phyloP scores from a whole-genome alignment of 78 protist species.

The Isochrysis galbana region DNA sequence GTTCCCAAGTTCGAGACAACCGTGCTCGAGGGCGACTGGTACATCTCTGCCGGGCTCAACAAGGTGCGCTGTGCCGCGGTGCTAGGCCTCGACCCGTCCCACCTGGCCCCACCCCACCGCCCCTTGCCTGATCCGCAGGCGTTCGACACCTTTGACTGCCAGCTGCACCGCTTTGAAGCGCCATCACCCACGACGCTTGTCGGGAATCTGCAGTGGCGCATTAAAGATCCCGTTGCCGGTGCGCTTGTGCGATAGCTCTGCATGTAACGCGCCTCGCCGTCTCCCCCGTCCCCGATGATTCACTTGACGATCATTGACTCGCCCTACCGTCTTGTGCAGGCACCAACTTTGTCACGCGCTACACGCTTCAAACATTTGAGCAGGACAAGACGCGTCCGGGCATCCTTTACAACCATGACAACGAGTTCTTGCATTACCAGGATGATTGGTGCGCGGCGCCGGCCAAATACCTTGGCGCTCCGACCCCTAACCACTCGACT shows the following conservation, averaged over 20 bases:
- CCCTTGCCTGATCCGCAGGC: neutral
- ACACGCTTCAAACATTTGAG: neutral
- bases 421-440: slow-evolving; percentile 27
- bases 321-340: too few relatives aligned
- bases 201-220: slow-evolving; percentile 5
- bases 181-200: neutral
- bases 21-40: neutral
- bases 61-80: neutral
- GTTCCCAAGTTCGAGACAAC: neutral
- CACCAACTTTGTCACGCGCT: neutral
- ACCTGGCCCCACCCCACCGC: too few relatives aligned
- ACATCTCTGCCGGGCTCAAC: slow-evolving; percentile 13
- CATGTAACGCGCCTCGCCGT: too few relatives aligned
- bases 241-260: too few relatives aligned
- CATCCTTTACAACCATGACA: slow-evolving; percentile 29
- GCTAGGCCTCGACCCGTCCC: too few relatives aligned
- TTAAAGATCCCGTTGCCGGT: neutral
- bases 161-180: neutral
- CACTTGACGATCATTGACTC: too few relatives aligned
- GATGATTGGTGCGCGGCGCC: neutral
- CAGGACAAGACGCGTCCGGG: neutral
- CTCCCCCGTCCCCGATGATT: too few relatives aligned
- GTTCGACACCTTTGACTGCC: slow-evolving; percentile 22
- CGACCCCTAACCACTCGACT: neutral
- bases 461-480: neutral